Conservation (phyloP, 768 basidiomycete genomes). For the Tephrocybe sp. region DNA sequence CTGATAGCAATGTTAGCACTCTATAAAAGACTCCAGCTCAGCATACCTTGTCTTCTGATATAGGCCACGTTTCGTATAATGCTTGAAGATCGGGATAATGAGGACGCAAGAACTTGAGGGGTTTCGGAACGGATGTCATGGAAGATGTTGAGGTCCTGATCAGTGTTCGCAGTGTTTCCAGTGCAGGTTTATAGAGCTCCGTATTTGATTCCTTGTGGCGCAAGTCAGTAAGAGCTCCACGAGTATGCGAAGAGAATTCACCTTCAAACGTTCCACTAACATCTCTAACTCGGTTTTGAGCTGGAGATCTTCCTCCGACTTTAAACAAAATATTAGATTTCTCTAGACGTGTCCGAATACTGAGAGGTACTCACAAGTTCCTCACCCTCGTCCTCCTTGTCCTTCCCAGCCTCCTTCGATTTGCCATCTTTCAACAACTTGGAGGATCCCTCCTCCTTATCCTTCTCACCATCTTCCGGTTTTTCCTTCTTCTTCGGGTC, state of each 20-base stretch:
- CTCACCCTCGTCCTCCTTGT: slow-evolving; percentile 66
- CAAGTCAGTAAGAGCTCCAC: slow-evolving; percentile 4
- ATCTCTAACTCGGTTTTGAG: slow-evolving; percentile 95
- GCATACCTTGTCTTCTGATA: slow-evolving; percentile 74
- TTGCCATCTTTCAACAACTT: slow-evolving; percentile 53
- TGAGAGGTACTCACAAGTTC: slow-evolving; percentile 67
- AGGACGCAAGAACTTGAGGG: slow-evolving; percentile 95
- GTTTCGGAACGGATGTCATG: slow-evolving; percentile 99
- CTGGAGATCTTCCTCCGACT: slow-evolving; percentile 96
- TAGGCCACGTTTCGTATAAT: slow-evolving; percentile 79
- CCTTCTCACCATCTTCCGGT: slow-evolving; percentile 39
- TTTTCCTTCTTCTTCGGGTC: slow-evolving; percentile 74
- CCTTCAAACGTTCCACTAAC: slow-evolving; percentile 92
- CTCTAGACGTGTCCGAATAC: background rate
- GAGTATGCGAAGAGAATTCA: slow-evolving; percentile 31
- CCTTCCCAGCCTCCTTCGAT: slow-evolving; percentile 43
- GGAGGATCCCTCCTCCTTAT: slow-evolving; percentile 57
- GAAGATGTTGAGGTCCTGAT: slow-evolving; percentile 97
- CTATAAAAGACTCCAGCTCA: background rate
- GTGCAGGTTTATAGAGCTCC: slow-evolving; percentile 80
- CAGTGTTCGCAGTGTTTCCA: slow-evolving; percentile 90
- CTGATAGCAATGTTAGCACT: slow-evolving; percentile 37
- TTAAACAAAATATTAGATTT: slow-evolving; percentile 11
- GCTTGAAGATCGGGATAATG: slow-evolving; percentile 86
- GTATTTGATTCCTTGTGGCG: slow-evolving; percentile 78